phyloP scores from a whole-genome alignment of 2,329 filamentous ascomycete genomes.

The Sarocladium kiliense region DNA sequence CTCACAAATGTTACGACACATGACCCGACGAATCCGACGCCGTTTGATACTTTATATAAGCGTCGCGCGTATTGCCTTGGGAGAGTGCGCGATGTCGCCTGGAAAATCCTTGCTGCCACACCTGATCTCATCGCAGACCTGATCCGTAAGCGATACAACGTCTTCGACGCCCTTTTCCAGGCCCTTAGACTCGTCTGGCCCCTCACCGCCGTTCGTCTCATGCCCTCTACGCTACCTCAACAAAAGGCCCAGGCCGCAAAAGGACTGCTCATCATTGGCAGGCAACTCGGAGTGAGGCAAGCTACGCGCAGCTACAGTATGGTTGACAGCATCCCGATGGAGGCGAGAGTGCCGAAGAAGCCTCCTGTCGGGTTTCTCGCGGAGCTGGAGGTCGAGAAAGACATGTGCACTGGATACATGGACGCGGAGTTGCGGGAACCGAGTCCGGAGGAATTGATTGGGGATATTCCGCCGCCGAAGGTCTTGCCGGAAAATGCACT shows the following conservation, averaged over 20 bases:
- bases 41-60: conserved; percentile 19
- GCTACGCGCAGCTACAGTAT: conserved; percentile 15
- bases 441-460: not conserved
- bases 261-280: conserved; percentile 27
- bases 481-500: not conserved
- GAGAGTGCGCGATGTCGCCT: conserved; percentile 21
- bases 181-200: conserved; percentile 34
- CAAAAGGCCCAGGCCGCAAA: conserved; percentile 22
- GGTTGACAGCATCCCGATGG: not conserved
- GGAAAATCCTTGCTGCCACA: conserved; percentile 23
- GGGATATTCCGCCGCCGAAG: not conserved
- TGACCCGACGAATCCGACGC: conserved; percentile 17
- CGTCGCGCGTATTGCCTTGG: conserved; percentile 23
- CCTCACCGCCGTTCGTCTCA: conserved; percentile 25
- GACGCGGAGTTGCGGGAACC: not conserved
- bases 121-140: conserved; percentile 15
- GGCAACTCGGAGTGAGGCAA: conserved; percentile 31
- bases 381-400: not conserved
- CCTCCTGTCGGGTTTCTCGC: not conserved
- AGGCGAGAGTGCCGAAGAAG: not conserved
- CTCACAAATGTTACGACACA: conserved; percentile 31
- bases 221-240: conserved; percentile 21
- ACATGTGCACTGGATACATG: conserved; percentile 1
- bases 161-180: conserved; percentile 24
- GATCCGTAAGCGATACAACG: conserved; percentile 15